Evolutionary conservation across 2,329 filamentous ascomycete genomes (phyloP), one percentile per base, ranked within the genome.

Genomic region (Hypoxylon rubiginosum): DNA sequence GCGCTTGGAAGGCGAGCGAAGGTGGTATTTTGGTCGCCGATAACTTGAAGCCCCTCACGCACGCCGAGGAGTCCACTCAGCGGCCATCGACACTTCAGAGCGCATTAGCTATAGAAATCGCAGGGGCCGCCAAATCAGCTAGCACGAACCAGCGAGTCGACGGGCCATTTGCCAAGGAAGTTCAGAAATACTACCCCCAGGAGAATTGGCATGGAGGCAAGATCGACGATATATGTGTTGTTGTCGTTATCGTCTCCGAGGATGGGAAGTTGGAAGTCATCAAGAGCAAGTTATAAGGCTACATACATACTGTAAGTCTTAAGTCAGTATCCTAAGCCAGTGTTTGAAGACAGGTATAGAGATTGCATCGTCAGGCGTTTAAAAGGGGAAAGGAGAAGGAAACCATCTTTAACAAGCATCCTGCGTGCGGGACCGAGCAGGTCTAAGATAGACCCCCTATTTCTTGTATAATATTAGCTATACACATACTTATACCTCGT

Each of bases 201-300:
- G 95, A 98, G 79, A 88, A 90, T 63, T 99, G 93, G 88, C 89
- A 89, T 63, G 96, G 96, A 62, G 96, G 96, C 56, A 99, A 99
- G 80, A 88, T 97, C 19, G 96, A 99, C 77, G 96, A 99, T 79
- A 97, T 99, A 64, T 95, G 93, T 74, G 93, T 93, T 4, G 84
- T 99, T 54, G 90, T 94, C 13, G 88, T 90, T 32, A 83, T 97
- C 30, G 93, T 92, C 0, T 89, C 92, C 8, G 90, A 94, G 71
- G 88, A 90, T 30, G 72, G 67, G 28, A 74, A 73, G 52, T 30
- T 34, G 19, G 62, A 71, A 24, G 59, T 67, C 36, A 65, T 70
- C 28, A 71, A 72, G 55, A 73, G 71, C 65, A 75, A 74, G 58
- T 58, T 77, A 45, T 77, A 58, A 72, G 55, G 57, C 15, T n/a